Evolutionary conservation across 208 protist species (phyloP).

Genomic region (Leishmania tarentolae): DNA sequence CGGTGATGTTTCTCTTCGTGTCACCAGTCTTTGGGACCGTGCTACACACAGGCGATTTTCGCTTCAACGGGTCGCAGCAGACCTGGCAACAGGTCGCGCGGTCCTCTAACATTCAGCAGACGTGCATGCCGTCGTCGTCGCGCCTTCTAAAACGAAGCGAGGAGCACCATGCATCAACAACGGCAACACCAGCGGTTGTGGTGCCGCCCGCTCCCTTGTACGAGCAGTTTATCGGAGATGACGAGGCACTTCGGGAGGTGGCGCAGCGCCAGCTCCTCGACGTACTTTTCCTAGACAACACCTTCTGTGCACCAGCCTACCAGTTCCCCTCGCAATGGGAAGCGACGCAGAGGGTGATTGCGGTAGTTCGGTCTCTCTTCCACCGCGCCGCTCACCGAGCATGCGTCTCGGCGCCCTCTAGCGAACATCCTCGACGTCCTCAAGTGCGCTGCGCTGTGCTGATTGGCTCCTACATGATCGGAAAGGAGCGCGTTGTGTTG

Average conservation of each 20-base stretch:
- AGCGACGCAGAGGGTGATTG: slow-evolving; percentile 50
- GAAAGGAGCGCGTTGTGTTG: slow-evolving; percentile 89
- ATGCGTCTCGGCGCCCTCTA: background rate
- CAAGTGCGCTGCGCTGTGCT: slow-evolving; percentile 71
- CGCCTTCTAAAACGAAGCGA: background rate
- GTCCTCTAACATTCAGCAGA: background rate
- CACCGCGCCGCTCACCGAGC: slow-evolving; percentile 11
- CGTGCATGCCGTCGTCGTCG: slow-evolving; percentile 4
- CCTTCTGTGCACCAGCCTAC: slow-evolving; percentile 87
- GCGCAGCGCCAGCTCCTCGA: slow-evolving; percentile 48
- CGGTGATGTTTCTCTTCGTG: slow-evolving; percentile 90
- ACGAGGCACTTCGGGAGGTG: slow-evolving; percentile 50
- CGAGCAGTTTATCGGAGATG: slow-evolving; percentile 58
- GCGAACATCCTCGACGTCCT: background rate
- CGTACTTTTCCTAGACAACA: slow-evolving; percentile 93
- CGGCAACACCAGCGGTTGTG: background rate
- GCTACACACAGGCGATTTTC: slow-evolving; percentile 94
- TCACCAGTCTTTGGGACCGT: slow-evolving; percentile 56
- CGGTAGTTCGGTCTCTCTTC: slow-evolving; percentile 49
- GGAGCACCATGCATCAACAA: background rate
- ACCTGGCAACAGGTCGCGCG: slow-evolving; percentile 10
- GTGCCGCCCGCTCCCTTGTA: slow-evolving; percentile 29
- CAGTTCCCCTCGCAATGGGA: slow-evolving; percentile 76
- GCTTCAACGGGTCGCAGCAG: slow-evolving; percentile 64
- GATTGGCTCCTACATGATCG: slow-evolving; percentile 90